These are phyloP conservation scores for Pseudogymnoascus sp. DNA, from an alignment of 2,329 filamentous ascomycete species.

Conservation along the genomic window DNA sequence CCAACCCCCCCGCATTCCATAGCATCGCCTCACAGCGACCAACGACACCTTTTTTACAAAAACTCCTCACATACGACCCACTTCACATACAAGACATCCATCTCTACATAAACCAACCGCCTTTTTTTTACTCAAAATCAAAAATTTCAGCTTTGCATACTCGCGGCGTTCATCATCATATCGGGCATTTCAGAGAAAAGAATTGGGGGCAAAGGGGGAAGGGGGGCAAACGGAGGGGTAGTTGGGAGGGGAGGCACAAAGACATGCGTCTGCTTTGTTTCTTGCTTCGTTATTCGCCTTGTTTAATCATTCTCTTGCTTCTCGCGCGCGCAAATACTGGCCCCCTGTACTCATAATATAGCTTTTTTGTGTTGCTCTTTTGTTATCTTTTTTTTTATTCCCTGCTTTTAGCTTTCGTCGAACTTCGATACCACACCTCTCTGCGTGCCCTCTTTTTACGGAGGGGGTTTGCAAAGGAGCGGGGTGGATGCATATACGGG, in stretches of 20 bases:
- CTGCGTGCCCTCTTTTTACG: too few relatives aligned
- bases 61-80: neutral
- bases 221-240: too few relatives aligned
- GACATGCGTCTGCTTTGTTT: neutral
- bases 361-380: neutral
- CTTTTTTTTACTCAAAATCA: neutral
- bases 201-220: too few relatives aligned
- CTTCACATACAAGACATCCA: neutral
- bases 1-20: neutral
- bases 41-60: neutral
- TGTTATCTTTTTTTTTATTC: neutral
- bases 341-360: neutral
- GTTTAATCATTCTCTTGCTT: neutral
- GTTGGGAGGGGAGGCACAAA: neutral
- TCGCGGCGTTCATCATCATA: neutral
- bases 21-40: neutral
- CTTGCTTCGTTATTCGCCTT: neutral
- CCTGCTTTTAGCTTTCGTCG: neutral
- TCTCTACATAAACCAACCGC: neutral
- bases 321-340: neutral
- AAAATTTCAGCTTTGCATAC: neutral
- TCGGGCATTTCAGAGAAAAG: neutral
- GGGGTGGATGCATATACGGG: neutral
- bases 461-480: too few relatives aligned
- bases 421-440: neutral